Conservation (phyloP, 1,284 basidiomycete genomes). For the Microbotryum scabiosae region DNA sequence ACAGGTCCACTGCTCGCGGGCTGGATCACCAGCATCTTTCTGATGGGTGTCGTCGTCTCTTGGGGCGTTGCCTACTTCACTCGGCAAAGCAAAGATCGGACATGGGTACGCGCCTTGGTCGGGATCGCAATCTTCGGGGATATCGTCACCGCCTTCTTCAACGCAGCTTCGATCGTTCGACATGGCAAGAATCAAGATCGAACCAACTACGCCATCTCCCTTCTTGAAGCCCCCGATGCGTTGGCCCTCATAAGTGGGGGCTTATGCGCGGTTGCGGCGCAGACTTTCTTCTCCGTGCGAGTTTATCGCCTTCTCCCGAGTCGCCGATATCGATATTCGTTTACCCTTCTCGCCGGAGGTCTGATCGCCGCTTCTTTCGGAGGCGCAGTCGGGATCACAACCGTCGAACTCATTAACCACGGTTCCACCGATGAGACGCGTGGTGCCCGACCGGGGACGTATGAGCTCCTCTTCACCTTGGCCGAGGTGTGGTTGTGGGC, state of each 20-base stretch:
- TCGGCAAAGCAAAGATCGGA: neutral
- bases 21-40: neutral
- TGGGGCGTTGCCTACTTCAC: neutral
- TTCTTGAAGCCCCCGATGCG: neutral
- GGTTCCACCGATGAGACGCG: neutral
- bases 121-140: neutral
- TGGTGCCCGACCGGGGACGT: neutral
- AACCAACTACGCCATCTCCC: conserved; percentile 1
- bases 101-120: neutral
- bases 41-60: neutral
- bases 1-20: neutral
- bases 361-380: neutral
- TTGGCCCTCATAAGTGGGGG: neutral
- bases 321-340: neutral
- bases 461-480: neutral
- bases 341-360: neutral
- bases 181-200: conserved; percentile 4
- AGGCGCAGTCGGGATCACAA: neutral
- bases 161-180: neutral
- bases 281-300: neutral
- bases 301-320: neutral
- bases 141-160: neutral
- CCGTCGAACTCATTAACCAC: conserved; percentile 1
- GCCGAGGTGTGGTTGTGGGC: neutral
- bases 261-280: neutral